phyloP scores from a whole-genome alignment of 768 basidiomycete species.

The Boletus subcaerulescens region DNA sequence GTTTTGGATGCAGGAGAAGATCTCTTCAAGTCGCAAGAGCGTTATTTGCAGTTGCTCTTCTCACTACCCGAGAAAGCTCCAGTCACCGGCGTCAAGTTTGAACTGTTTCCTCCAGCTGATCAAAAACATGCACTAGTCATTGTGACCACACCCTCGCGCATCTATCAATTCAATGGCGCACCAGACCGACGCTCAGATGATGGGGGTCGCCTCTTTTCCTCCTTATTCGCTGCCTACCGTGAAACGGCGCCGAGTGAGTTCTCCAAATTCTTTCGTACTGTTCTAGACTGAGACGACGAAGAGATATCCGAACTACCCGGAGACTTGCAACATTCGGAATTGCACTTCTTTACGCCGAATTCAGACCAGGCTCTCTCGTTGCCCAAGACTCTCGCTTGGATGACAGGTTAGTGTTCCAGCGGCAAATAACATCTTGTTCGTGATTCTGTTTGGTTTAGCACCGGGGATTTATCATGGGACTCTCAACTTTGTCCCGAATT shows the following conservation, averaged over 20 bases:
- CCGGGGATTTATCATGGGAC: constrained; percentile 87
- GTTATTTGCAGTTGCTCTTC: constrained; percentile 72
- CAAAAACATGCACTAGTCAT: constrained; percentile 67
- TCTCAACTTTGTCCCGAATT: constrained; percentile 63
- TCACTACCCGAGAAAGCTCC: constrained; percentile 77
- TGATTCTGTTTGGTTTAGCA: constrained; percentile 38
- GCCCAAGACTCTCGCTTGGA: constrained; percentile 82
- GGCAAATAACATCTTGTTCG: not conserved
- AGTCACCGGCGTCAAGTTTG: constrained; percentile 82
- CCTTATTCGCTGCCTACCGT: constrained; percentile 68
- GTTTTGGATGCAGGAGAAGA: constrained; percentile 89
- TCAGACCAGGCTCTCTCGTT: constrained; percentile 66
- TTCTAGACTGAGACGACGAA: constrained; percentile 35
- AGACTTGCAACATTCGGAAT: constrained; percentile 66
- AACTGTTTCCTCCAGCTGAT: constrained; percentile 65
- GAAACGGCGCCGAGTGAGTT: constrained; percentile 78
- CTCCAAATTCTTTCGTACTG: constrained; percentile 6
- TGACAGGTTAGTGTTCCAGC: constrained; percentile 61
- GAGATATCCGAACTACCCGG: constrained; percentile 93
- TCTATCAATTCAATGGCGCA: constrained; percentile 84
- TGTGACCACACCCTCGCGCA: constrained; percentile 79
- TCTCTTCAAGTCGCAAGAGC: constrained; percentile 86
- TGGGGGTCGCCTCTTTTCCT: constrained; percentile 68
- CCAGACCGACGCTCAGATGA: constrained; percentile 72
- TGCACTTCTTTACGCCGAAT: constrained; percentile 76